These are phyloP conservation scores for Geosmithia morbida DNA, from an alignment of 2,329 filamentous ascomycete species.

Conservation along the genomic window DNA sequence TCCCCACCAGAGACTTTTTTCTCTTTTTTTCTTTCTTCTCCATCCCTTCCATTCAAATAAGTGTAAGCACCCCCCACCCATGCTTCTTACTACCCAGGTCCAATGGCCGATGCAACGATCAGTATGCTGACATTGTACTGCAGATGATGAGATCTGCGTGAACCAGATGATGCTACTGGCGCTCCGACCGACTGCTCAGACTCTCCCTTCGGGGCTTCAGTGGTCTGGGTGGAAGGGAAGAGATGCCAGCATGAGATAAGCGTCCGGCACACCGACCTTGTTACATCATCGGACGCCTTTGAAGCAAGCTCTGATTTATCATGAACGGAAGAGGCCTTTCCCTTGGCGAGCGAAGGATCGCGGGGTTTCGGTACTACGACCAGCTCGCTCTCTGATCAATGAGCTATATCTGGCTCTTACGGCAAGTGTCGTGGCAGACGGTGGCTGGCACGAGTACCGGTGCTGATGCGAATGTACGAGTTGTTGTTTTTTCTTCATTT, in stretches of 20 bases:
- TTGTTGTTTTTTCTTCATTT: too few relatives aligned
- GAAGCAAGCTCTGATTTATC: slow-evolving; percentile 84
- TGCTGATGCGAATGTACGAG: too few relatives aligned
- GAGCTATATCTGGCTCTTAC: background rate
- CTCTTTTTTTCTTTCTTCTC: slow-evolving; percentile 40
- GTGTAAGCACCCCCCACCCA: slow-evolving; percentile 46
- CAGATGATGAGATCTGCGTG: slow-evolving; percentile 99
- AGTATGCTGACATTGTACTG: slow-evolving; percentile 3
- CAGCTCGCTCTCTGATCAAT: background rate
- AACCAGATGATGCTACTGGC: slow-evolving; percentile 68
- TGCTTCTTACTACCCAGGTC: background rate
- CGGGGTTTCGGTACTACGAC: background rate
- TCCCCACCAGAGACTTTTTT: slow-evolving; percentile 13
- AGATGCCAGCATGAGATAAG: slow-evolving; percentile 78
- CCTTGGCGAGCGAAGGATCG: background rate
- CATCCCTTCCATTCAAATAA: slow-evolving; percentile 99
- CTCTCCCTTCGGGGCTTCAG: slow-evolving; percentile 87
- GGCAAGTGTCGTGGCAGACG: background rate
- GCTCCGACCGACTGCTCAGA: slow-evolving; percentile 49
- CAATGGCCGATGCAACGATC: too few relatives aligned
- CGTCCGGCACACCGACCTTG: slow-evolving; percentile 99
- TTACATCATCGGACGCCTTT: slow-evolving; percentile 91
- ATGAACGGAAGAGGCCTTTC: slow-evolving; percentile 19
- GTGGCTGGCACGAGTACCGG: background rate
- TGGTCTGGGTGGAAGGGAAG: slow-evolving; percentile 55